These are phyloP conservation scores for Quercus phellos DNA, from an alignment of 331 rosid genomes.

Conservation along the genomic window DNA sequence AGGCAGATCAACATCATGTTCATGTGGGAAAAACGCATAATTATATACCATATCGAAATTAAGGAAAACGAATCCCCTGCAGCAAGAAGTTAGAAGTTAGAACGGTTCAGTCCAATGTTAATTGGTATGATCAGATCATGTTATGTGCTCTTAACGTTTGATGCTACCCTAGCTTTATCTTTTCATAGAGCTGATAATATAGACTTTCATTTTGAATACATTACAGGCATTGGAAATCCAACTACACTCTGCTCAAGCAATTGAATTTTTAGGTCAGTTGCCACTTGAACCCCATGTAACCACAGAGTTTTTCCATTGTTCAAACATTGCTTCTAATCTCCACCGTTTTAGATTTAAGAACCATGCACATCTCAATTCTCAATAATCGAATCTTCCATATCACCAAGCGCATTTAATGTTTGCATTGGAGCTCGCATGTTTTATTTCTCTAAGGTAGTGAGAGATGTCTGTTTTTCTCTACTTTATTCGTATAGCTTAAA, in stretches of 20 bases:
- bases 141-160: background rate
- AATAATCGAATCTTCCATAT: conserved; percentile 43
- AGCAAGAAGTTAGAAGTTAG: background rate
- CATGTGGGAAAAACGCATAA: too few species aligned
- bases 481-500: conserved; percentile 20
- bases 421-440: conserved; percentile 50
- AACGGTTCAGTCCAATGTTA: conserved; percentile 9
- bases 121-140: background rate
- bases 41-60: too few species aligned
- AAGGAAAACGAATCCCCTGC: background rate
- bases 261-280: conserved; percentile 27
- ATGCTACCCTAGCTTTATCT: conserved; percentile 1
- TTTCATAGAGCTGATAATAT: conserved; percentile 17
- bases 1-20: too few species aligned
- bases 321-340: conserved; percentile 22
- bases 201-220: conserved; percentile 5
- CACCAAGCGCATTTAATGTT: conserved; percentile 47
- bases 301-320: conserved; percentile 6
- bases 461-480: conserved; percentile 63
- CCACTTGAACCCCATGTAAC: conserved; percentile 19
- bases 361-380: conserved; percentile 47
- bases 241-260: conserved; percentile 33
- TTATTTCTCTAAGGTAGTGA: conserved; percentile 34
- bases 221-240: conserved; percentile 30
- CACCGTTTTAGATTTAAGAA: conserved; percentile 27